Base-by-base conservation (phyloP, 805 yeast genomes). In the Schwanniomyces pseudopolymorphus region DNA sequence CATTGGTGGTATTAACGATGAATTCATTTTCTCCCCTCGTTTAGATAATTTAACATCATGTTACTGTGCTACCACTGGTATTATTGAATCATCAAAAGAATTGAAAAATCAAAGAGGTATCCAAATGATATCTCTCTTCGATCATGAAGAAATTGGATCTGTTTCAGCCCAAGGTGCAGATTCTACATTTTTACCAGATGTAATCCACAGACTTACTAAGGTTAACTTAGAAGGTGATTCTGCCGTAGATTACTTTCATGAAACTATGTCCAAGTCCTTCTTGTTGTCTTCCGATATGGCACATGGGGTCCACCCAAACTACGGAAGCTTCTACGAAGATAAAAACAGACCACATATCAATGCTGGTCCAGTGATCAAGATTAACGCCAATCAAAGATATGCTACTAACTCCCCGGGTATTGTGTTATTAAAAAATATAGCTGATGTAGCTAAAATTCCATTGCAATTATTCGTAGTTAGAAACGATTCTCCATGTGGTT, bases 71-170 rank as follows among this genome's bases (percentile, higher is more conserved):
- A 70, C 84, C 35, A 78, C 75, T 48, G 97, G 89, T 5, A 69
- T 92, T 41, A 69, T 87, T 35, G 78, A 78, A 46, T 69, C 88
- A 2, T 67, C 79, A 0, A 61, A 69, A 10, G 57, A 61, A 16
- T 63, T 85, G 36, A 67, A 61, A 0, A 55, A 66, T 0, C 85
- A 81, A 46, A 51, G 69, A 2, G 85, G 88, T 38, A 82, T 89
- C 36, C 83, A 86, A 59, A 64, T 91, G 60, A 76, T 90, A 45
- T 84, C 96, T 0, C 73, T 91, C 49, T 92, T 94, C 64, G 99
- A 92, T 64, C 98, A 94, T 65, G 99, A 92, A 67, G 99, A 92
- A 65, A 78, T 92, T 54, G 99, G 99, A 0, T 90, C 97, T 1
- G 75, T 83, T 7, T 86, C 96, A 14, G 96, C 96, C 11, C 97